These are phyloP conservation scores for Viridothelium virens DNA, from an alignment of 495 filamentous ascomycete genomes.

Conservation along the genomic window DNA sequence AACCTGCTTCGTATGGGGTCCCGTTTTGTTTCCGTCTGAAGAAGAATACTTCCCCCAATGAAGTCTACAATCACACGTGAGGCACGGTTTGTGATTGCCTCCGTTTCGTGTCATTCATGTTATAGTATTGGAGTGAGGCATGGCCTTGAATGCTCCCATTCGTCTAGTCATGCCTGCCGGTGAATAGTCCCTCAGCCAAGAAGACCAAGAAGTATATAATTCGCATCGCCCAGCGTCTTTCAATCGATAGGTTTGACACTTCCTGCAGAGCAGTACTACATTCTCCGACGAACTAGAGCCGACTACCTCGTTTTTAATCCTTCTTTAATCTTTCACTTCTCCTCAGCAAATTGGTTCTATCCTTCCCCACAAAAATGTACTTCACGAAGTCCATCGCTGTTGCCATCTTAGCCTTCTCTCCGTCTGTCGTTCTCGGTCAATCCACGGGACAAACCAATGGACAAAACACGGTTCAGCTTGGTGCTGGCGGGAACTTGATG, in stretches of 20 bases:
- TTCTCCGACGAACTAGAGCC: conserved; percentile 9
- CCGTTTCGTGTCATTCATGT: conserved; percentile 7
- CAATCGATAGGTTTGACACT: conserved; percentile 11
- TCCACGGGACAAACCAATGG: background rate
- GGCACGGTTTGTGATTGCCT: conserved; percentile 12
- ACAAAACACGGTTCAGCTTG: conserved; percentile 6
- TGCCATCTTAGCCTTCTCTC: conserved; percentile 5
- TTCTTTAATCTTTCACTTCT: conserved; percentile 10
- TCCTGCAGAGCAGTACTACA: conserved; percentile 13
- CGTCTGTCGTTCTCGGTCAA: conserved; percentile 5
- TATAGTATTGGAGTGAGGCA: conserved; percentile 2
- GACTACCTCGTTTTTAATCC: conserved; percentile 6
- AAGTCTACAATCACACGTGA: conserved; percentile 10
- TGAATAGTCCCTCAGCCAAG: conserved; percentile 4
- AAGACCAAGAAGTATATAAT: conserved; percentile 5
- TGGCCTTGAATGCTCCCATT: conserved; percentile 7
- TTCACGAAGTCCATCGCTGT: conserved; percentile 7
- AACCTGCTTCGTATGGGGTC: conserved; percentile 10
- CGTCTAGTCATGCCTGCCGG: conserved; percentile 1
- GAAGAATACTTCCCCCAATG: conserved; percentile 4
- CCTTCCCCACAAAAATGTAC: conserved; percentile 4
- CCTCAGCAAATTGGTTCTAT: conserved; percentile 12
- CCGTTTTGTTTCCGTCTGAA: conserved; percentile 9
- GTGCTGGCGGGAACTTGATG: conserved; percentile 8
- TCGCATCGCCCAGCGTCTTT: conserved; percentile 8